Evolutionary conservation across 345 rosid species (phyloP).

Genomic region (Salix purpurea): DNA sequence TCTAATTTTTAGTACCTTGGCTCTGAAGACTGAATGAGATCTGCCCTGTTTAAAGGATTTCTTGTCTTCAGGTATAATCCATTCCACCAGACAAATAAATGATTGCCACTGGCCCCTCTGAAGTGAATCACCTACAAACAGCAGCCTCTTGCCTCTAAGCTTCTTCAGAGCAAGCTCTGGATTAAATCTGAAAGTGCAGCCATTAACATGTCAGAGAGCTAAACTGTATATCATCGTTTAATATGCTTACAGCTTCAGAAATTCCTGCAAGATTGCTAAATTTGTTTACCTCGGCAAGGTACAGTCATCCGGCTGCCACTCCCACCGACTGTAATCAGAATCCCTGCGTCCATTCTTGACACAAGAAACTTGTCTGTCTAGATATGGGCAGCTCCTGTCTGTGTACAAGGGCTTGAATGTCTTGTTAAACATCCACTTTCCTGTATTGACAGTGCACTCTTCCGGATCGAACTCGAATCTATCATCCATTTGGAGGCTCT

Average conservation of each 20-base stretch:
- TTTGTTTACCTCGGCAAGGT: conserved; percentile 56
- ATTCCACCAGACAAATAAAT: conserved; percentile 27
- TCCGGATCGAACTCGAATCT: conserved; percentile 84
- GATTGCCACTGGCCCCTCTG: conserved; percentile 37
- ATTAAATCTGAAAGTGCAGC: conserved; percentile 14
- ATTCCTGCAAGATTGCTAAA: neutral
- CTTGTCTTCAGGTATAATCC: conserved; percentile 29
- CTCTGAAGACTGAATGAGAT: conserved; percentile 24
- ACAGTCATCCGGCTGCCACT: conserved; percentile 95
- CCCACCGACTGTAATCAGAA: conserved; percentile 73
- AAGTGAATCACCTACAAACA: conserved; percentile 30
- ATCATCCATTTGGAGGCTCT: conserved; percentile 52
- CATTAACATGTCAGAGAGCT: neutral
- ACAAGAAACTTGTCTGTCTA: conserved; percentile 74
- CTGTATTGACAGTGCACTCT: conserved; percentile 66
- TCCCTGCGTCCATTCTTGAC: conserved; percentile 63
- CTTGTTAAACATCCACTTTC: conserved; percentile 77
- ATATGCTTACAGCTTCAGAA: no score
- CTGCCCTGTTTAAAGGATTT: conserved; percentile 23
- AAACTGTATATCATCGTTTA: neutral
- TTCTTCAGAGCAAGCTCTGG: conserved; percentile 29
- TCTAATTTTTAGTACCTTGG: conserved; percentile 13
- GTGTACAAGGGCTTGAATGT: conserved; percentile 62
- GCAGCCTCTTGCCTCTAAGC: conserved; percentile 21
- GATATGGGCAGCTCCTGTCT: conserved; percentile 73